Evolutionary conservation across 768 basidiomycete genomes (phyloP).

Genomic region (Mycena leptocephala): DNA sequence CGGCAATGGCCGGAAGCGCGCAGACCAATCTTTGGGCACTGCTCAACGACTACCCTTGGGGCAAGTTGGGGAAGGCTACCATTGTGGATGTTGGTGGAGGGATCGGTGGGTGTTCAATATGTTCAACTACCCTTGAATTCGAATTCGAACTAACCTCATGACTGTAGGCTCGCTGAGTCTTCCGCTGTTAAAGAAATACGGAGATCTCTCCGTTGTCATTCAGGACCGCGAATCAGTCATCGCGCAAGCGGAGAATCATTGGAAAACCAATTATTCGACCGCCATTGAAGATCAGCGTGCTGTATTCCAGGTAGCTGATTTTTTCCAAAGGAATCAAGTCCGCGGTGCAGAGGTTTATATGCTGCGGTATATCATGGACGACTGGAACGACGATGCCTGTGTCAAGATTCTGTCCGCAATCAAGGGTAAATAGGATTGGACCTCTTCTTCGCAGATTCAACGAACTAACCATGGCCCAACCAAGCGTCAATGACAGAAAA

Average conservation of each 20-base stretch:
- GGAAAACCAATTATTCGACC: background rate
- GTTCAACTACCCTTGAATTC: background rate
- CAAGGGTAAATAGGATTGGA: background rate
- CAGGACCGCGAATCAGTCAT: background rate
- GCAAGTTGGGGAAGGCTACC: background rate
- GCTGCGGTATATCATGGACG: too few relatives aligned
- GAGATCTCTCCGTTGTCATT: background rate
- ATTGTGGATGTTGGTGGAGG: background rate
- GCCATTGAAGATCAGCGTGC: background rate
- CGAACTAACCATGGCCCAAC: background rate
- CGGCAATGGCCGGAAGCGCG: background rate
- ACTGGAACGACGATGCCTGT: background rate
- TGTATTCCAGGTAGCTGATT: conserved; percentile 2
- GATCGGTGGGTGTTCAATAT: background rate
- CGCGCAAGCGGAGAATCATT: background rate
- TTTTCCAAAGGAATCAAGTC: background rate
- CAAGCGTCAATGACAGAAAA: conserved; percentile 8
- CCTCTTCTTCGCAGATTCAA: background rate
- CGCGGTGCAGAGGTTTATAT: conserved; percentile 5
- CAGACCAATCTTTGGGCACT: background rate
- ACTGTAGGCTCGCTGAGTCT: background rate
- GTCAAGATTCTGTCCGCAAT: background rate
- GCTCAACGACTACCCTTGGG: background rate
- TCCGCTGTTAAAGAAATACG: background rate
- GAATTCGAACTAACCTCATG: background rate